Percentiles rank a stretch among this genome's conserved stretches.
Evolutionary conservation across 2,329 filamentous ascomycete genomes (phyloP).

Genomic region (Westerdykella sp.): DNA sequence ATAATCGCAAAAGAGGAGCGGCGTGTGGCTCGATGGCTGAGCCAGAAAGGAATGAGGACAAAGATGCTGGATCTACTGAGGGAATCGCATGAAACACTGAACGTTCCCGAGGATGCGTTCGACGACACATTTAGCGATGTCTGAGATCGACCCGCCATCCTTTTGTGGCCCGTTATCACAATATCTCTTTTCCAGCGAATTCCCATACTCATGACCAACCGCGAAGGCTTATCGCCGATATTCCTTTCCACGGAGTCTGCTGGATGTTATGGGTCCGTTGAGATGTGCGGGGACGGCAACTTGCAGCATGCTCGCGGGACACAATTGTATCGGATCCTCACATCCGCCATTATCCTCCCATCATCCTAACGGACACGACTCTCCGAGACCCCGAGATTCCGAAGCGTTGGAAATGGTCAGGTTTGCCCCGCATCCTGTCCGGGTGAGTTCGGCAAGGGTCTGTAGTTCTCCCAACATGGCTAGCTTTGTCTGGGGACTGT

Average conservation of each 20-base stretch:
- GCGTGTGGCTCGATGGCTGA: conserved; percentile 18
- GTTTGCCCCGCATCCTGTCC: not conserved
- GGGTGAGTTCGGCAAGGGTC: not conserved
- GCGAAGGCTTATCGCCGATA: no score
- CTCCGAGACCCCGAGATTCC: not conserved
- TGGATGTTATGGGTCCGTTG: no score
- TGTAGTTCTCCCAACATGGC: not conserved
- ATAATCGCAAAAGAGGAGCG: conserved; percentile 8
- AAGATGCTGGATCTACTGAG: conserved; percentile 14
- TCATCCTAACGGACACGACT: not conserved
- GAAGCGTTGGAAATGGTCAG: not conserved
- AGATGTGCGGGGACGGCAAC: no score
- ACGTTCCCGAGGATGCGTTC: conserved; percentile 22
- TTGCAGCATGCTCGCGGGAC: no score
- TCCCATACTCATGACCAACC: no score
- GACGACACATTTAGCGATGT: conserved; percentile 7
- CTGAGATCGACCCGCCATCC: no score
- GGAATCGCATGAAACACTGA: conserved; percentile 15
- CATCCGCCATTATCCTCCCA: not conserved
- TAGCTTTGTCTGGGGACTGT: not conserved
- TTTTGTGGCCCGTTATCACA: no score
- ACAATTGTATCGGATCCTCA: no score
- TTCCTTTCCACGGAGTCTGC: no score
- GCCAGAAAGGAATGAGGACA: conserved; percentile 13
- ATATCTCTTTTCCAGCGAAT: no score